Evolutionary conservation across 2,329 filamentous ascomycete genomes (phyloP).

Genomic region (Keithomyces neogunnii): DNA sequence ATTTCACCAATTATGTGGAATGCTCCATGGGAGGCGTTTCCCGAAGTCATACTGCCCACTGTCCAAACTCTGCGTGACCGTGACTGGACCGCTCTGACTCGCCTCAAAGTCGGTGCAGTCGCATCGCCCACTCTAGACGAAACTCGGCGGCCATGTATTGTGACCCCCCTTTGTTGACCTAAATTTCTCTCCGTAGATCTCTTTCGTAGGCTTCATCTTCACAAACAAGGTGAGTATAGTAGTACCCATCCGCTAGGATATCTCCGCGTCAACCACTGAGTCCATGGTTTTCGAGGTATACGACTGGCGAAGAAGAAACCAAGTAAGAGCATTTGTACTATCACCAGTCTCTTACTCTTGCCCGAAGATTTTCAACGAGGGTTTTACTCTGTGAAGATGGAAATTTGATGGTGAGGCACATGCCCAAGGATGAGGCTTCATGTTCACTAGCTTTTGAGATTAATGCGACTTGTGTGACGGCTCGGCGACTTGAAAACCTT

Average conservation of each 20-base stretch:
- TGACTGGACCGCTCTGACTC: neutral
- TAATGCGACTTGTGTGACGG: no score
- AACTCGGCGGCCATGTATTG: neutral
- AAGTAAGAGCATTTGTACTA: conserved; percentile 31
- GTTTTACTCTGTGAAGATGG: conserved; percentile 51
- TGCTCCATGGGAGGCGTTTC: conserved; percentile 69
- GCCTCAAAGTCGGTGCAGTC: neutral
- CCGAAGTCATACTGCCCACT: conserved; percentile 44
- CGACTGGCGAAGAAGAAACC: conserved; percentile 77
- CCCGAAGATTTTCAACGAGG: conserved; percentile 74
- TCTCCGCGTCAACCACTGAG: conserved; percentile 71
- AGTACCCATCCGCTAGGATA: conserved; percentile 60
- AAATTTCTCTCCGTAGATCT: conserved; percentile 1
- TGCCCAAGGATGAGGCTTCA: conserved; percentile 13
- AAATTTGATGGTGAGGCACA: conserved; percentile 87
- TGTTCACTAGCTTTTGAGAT: neutral
- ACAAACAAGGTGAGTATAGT: neutral
- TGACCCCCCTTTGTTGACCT: no score
- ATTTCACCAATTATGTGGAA: conserved; percentile 61
- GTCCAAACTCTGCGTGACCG: conserved; percentile 1
- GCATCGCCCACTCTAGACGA: neutral
- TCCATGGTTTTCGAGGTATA: conserved; percentile 85
- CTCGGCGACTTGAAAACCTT: no score
- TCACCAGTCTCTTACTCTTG: conserved; percentile 52
- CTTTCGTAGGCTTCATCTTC: neutral